Evolutionary conservation across 2,329 filamentous ascomycete species (phyloP).

Genomic region (Alternaria hordeiaustralica): DNA sequence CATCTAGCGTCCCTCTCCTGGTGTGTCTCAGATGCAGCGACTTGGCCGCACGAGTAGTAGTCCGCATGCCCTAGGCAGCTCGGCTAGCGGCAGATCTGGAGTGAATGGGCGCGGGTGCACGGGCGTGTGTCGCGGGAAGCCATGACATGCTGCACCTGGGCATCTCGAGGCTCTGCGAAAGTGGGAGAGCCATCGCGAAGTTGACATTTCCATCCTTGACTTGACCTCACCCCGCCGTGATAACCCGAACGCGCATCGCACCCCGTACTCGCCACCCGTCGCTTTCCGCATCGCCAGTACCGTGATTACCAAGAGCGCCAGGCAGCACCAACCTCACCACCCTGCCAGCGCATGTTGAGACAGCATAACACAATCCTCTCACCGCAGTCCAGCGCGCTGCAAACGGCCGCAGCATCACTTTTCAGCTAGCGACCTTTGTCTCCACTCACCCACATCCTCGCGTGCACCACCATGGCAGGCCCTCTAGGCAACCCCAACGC

Average conservation of each 20-base stretch:
- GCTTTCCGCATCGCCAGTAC: not conserved
- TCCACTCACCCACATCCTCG: conserved; percentile 1
- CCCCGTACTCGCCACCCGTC: not conserved
- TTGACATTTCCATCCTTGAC: not conserved
- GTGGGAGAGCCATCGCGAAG: not conserved
- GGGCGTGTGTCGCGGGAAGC: conserved; percentile 2
- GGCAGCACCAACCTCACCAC: conserved; percentile 20
- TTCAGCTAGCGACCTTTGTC: not conserved
- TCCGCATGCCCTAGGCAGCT: conserved; percentile 12
- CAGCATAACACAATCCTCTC: not conserved
- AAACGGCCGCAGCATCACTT: not conserved
- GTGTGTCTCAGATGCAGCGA: conserved; percentile 12
- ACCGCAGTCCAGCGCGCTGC: not conserved
- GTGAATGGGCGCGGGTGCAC: conserved; percentile 15
- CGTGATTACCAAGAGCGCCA: conserved; percentile 6
- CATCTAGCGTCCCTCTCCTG: conserved; percentile 5
- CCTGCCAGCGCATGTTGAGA: conserved; percentile 1
- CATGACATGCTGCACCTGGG: conserved; percentile 1
- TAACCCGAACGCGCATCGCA: not conserved
- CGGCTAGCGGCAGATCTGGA: conserved; percentile 17
- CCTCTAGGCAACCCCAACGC: conserved; percentile 30
- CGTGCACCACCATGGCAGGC: conserved; percentile 40
- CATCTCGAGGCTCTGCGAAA: conserved; percentile 7
- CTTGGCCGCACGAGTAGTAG: conserved; percentile 12
- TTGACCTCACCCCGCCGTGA: not conserved